Evolutionary conservation across 305 asterid genomes (phyloP).

Genomic region (Fraxinus platypoda): DNA sequence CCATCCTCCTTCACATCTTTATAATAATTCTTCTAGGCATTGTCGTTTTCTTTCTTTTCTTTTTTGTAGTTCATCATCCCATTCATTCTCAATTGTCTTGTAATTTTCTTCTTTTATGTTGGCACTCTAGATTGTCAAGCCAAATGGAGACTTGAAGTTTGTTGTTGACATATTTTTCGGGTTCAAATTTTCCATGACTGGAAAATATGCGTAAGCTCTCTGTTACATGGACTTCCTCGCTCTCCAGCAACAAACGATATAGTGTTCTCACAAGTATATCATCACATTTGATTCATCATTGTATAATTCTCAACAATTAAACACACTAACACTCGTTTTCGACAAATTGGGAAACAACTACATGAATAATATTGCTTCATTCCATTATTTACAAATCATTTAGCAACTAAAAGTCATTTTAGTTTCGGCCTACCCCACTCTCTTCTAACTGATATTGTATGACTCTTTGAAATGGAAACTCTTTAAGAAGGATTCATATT

Average conservation of each 20-base stretch:
- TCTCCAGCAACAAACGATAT: background rate
- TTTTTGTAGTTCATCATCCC: background rate
- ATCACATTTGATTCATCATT: background rate
- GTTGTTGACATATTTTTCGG: conserved; percentile 67
- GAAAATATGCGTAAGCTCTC: conserved; percentile 67
- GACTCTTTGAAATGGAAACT: background rate
- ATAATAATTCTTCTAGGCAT: background rate
- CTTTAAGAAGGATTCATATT: background rate
- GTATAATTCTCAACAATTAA: background rate
- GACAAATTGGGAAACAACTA: background rate
- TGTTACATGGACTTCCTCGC: background rate
- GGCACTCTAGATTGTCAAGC: conserved; percentile 52
- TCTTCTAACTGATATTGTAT: background rate
- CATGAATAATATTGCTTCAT: background rate
- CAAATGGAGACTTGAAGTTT: conserved; percentile 69
- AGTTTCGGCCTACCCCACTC: background rate
- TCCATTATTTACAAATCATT: background rate
- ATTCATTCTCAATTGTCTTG: background rate
- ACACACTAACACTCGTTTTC: background rate
- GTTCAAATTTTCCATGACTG: conserved; percentile 79
- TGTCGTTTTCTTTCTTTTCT: background rate
- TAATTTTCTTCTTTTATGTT: background rate
- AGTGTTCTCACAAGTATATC: background rate
- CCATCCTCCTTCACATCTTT: background rate
- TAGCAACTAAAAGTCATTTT: background rate